phyloP scores from a whole-genome alignment of 805 yeast genomes.

The Citeromyces nyonsensis region DNA sequence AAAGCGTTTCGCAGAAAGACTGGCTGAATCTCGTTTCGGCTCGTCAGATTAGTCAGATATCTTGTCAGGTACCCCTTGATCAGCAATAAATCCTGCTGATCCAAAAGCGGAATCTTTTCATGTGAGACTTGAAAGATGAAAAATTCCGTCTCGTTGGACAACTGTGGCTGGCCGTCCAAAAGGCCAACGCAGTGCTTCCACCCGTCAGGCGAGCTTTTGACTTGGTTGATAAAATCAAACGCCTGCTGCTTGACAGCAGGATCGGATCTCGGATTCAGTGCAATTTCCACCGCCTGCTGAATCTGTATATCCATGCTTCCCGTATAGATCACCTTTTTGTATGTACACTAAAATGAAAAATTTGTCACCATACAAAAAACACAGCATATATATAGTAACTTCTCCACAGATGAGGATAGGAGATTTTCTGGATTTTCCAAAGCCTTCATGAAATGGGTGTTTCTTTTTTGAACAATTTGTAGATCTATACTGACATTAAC shows the following conservation, averaged over 20 bases:
- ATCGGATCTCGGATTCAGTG: constrained; percentile 57
- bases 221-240: constrained; percentile 31
- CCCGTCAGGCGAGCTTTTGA: constrained; percentile 38
- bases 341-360: constrained; percentile 1
- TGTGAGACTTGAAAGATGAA: constrained; percentile 61
- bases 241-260: constrained; percentile 19
- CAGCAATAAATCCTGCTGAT: constrained; percentile 24
- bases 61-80: constrained; percentile 32
- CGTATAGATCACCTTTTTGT: neutral
- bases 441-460: too few relatives aligned
- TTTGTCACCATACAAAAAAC: neutral
- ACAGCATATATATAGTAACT: neutral
- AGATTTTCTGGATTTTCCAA: too few relatives aligned
- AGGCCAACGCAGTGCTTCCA: constrained; percentile 38
- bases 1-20: constrained; percentile 36
- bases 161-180: constrained; percentile 14
- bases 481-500: too few relatives aligned
- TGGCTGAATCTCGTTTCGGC: constrained; percentile 16
- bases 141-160: constrained; percentile 43
- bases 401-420: too few relatives aligned
- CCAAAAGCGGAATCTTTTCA: constrained; percentile 28
- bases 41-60: constrained; percentile 17
- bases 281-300: constrained; percentile 78
- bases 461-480: too few relatives aligned
- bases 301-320: constrained; percentile 41